These are phyloP conservation scores for Suillus subluteus DNA, from an alignment of 768 basidiomycete species.

Conservation along the genomic window DNA sequence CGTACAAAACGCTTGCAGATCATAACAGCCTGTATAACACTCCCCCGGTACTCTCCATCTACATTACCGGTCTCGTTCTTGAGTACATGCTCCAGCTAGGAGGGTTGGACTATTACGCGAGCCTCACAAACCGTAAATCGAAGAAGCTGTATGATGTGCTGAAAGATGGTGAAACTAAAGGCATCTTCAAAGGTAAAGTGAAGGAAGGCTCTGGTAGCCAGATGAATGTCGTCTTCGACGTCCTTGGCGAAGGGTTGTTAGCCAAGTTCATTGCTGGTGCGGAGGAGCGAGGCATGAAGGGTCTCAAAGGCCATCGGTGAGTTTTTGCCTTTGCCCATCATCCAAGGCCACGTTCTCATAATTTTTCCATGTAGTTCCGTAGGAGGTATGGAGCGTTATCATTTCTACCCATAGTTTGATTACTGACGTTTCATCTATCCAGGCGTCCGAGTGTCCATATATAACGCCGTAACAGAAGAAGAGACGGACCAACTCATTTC, in stretches of 20 bases:
- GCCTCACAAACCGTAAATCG: conserved; percentile 71
- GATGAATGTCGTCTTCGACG: conserved; percentile 94
- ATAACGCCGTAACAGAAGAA: conserved; percentile 85
- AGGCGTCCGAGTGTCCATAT: conserved; percentile 85
- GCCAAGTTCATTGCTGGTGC: conserved; percentile 81
- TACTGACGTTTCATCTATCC: conserved; percentile 9
- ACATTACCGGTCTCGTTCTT: conserved; percentile 87
- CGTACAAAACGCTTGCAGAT: conserved; percentile 84
- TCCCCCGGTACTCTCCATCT: conserved; percentile 89
- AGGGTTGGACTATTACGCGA: conserved; percentile 67
- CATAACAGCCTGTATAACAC: conserved; percentile 87
- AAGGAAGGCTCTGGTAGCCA: conserved; percentile 78
- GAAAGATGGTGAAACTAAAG: conserved; percentile 68
- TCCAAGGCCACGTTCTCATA: neutral
- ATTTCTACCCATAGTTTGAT: conserved; percentile 3
- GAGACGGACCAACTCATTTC: conserved; percentile 63
- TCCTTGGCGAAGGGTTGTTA: conserved; percentile 73
- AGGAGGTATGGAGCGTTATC: conserved; percentile 41
- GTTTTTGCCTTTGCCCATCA: conserved; percentile 31
- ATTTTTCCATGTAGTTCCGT: conserved; percentile 46
- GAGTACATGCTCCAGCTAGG: conserved; percentile 67
- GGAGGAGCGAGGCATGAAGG: conserved; percentile 77
- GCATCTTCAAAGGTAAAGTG: conserved; percentile 74
- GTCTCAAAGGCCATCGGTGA: conserved; percentile 91
- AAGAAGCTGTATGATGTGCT: conserved; percentile 76